Evolutionary conservation across 192 early-diverging fungal genomes (phyloP), one percentile per base, ranked within the genome.

Genomic region (Glomus cerebriforme): DNA sequence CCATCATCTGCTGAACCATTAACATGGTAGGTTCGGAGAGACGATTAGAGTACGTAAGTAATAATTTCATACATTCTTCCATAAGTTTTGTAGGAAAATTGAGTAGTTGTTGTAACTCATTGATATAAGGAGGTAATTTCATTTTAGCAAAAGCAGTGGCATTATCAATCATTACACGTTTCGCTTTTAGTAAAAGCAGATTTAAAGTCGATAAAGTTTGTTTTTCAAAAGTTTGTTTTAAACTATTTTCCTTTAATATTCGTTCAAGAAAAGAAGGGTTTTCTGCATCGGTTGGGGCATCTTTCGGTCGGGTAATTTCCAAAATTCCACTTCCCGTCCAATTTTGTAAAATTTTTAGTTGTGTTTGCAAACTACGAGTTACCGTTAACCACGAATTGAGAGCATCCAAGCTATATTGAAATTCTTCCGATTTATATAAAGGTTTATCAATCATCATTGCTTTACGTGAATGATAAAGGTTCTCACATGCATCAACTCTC

Each of bases 191-290:
- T 80, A 96, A 81, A 19, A 92, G 85, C 0, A 79, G 75, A 73
- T 88, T 84, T 31, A 95, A 85, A 22, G 93, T 86, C 1, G 86
- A 86, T 62, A 95, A 83, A 2, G 90, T 93, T 35, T 87, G 85
- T 72, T 88, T 89, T 37, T 92, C 88, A 79, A 96, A 95, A 0
- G 93, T 94, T 77, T 87, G 89, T 82, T 90, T 85, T 45, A 95
- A 84, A 5, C 92, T 92, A 72, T 90, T 92, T 79, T 96, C 95
- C 83, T 94, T 95, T 63, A 95, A 83, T 69, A 96, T 85, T 68
- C 92, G 87, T 83, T 96, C 95, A 32, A 96, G 88, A 85, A 96
- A 96, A 32, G 94, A 93, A 3, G 85, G 85, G 37, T 94, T 87
- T 58, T 85, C 86, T 22, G 84, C 85, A 35, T 78, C 77, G 4